These are phyloP conservation scores for Ophiostoma quercus DNA, from an alignment of 2,329 filamentous ascomycete species.

Conservation along the genomic window DNA sequence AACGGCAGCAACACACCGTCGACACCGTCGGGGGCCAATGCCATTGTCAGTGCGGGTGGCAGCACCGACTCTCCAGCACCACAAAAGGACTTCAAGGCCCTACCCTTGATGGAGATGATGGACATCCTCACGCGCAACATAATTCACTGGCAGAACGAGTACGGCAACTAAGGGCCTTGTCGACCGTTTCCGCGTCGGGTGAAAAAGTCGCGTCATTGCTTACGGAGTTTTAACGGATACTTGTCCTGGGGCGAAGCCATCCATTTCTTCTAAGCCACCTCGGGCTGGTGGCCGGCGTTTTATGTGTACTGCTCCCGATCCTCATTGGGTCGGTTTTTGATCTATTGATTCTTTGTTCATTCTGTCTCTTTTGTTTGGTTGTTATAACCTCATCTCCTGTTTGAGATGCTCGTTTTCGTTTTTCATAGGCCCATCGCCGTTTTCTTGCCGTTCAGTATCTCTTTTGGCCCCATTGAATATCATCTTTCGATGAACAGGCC, in stretches of 20 bases:
- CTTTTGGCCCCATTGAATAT: background rate
- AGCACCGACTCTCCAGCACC: background rate
- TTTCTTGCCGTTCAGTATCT: background rate
- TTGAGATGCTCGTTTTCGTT: background rate
- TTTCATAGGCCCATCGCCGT: background rate
- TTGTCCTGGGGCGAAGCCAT: background rate
- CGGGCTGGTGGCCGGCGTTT: background rate
- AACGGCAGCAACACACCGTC: background rate
- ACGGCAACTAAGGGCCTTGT: conserved; percentile 33
- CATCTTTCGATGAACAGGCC: background rate
- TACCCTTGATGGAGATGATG: conserved; percentile 86
- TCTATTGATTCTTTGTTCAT: background rate
- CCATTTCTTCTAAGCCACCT: background rate
- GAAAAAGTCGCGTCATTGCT: background rate
- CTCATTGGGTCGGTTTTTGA: conserved; percentile 6
- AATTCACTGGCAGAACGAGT: conserved; percentile 79
- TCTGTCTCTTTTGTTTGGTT: background rate
- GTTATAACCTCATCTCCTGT: background rate
- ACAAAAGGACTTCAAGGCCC: conserved; percentile 61
- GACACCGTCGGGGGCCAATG: background rate
- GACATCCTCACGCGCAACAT: conserved; percentile 74
- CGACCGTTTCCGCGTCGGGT: background rate
- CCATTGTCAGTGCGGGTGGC: background rate
- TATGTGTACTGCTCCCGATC: conserved; percentile 20
- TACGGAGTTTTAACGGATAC: background rate